Percentiles rank a stretch among this genome's conserved stretches.
These are phyloP conservation scores for Penicillium sp. DNA, from an alignment of 2,329 filamentous ascomycete species.

Conservation along the genomic window DNA sequence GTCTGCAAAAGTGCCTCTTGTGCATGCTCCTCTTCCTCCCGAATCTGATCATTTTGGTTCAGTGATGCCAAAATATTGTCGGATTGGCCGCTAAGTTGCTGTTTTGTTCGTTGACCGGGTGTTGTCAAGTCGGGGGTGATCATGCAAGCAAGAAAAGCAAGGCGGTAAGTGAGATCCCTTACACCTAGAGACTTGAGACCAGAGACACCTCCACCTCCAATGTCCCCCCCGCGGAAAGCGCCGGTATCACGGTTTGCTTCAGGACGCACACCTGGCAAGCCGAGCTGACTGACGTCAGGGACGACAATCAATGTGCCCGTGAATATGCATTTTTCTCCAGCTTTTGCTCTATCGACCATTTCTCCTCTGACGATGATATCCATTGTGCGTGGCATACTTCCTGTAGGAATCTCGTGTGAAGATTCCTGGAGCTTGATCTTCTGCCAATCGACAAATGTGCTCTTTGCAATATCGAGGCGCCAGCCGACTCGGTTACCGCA, in stretches of 20 bases:
- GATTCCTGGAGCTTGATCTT: conserved; percentile 98
- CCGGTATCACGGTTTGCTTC: conserved; percentile 81
- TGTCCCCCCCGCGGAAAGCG: conserved; percentile 71
- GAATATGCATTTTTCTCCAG: conserved; percentile 97
- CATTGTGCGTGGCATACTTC: conserved; percentile 97
- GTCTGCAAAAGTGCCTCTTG: conserved; percentile 84
- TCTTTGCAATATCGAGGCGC: conserved; percentile 94
- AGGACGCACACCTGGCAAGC: conserved; percentile 78
- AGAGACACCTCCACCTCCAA: conserved; percentile 76
- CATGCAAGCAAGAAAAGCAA: conserved; percentile 98
- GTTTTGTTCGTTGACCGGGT: conserved; percentile 68
- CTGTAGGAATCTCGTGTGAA: conserved; percentile 94
- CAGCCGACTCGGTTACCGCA: conserved; percentile 91
- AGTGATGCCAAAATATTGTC: conserved; percentile 81
- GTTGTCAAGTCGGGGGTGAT: conserved; percentile 83
- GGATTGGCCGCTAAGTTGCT: conserved; percentile 67
- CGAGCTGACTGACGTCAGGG: conserved; percentile 91
- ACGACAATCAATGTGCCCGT: conserved; percentile 95
- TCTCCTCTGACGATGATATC: conserved; percentile 94
- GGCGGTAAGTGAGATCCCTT: conserved; percentile 86
- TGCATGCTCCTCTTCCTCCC: conserved; percentile 76
- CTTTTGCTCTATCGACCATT: conserved; percentile 95
- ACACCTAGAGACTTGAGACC: conserved; percentile 92
- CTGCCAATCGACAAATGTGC: conserved; percentile 98
- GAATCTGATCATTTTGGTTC: conserved; percentile 66